Conservation (phyloP, 73 alveolate species). For the Tetrahymena thermophila region DNA sequence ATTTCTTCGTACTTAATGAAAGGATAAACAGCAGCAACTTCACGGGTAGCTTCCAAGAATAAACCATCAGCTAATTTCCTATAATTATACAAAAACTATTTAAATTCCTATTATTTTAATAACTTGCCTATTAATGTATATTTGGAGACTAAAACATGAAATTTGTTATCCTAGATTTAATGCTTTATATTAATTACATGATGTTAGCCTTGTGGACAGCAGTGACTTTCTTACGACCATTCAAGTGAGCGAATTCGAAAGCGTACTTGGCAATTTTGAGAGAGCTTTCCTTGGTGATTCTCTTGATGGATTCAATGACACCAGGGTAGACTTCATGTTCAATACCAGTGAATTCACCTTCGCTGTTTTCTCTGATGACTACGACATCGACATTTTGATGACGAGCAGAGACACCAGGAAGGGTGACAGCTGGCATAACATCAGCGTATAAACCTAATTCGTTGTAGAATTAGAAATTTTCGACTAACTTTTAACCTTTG, state of each 20-base stretch:
- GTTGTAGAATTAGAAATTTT: constrained; percentile 46
- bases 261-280: constrained; percentile 66
- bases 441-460: constrained; percentile 54
- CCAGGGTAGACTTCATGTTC: constrained; percentile 75
- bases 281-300: constrained; percentile 49
- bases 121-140: neutral
- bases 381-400: constrained; percentile 57
- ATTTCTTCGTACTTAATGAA: constrained; percentile 52
- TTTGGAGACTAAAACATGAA: neutral
- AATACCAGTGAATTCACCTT: constrained; percentile 65
- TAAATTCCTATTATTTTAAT: neutral
- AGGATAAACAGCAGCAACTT: constrained; percentile 58
- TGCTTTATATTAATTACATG: constrained; percentile 10
- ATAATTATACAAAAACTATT: neutral
- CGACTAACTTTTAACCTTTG: constrained; percentile 38
- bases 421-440: constrained; percentile 53
- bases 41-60: constrained; percentile 64
- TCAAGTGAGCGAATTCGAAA: constrained; percentile 63
- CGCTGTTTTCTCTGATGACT: constrained; percentile 62
- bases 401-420: constrained; percentile 57
- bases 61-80: constrained; percentile 56
- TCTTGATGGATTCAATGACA: constrained; percentile 61
- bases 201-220: constrained; percentile 73
- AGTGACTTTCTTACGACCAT: constrained; percentile 63
- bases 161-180: neutral